phyloP scores from a whole-genome alignment of 495 filamentous ascomycete genomes.

The Penicillium daleae region DNA sequence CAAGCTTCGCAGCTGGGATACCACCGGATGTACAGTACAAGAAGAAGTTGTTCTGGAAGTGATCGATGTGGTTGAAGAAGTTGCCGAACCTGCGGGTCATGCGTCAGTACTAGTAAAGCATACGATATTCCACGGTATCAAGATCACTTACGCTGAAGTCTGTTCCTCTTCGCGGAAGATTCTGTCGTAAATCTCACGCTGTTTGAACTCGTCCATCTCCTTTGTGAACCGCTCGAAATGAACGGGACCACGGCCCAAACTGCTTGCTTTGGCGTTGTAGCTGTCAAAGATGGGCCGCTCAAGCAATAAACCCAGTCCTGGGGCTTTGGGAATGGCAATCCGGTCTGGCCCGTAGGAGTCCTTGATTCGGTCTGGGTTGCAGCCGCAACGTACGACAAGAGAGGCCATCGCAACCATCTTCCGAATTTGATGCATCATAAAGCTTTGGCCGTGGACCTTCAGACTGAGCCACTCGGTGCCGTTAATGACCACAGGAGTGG shows the following conservation, averaged over 20 bases:
- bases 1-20: conserved; percentile 54
- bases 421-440: conserved; percentile 99
- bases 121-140: background rate
- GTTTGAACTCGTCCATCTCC: conserved; percentile 87
- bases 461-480: conserved; percentile 94
- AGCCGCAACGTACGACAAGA: conserved; percentile 80
- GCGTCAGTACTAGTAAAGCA: conserved; percentile 12
- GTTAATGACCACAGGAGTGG: conserved; percentile 76
- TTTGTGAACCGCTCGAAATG: conserved; percentile 76
- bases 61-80: conserved; percentile 86
- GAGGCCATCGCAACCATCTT: conserved; percentile 97
- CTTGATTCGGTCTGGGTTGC: conserved; percentile 63
- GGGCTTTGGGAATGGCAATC: conserved; percentile 92
- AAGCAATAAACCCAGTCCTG: conserved; percentile 82
- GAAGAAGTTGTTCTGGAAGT: conserved; percentile 72
- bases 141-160: conserved; percentile 65
- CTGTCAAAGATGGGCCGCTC: conserved; percentile 87
- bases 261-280: conserved; percentile 69
- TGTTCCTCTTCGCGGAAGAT: conserved; percentile 90
- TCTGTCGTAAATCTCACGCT: conserved; percentile 86
- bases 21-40: conserved; percentile 74
- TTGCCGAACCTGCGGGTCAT: conserved; percentile 62
- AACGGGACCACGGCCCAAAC: conserved; percentile 65
- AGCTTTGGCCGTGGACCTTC: conserved; percentile 95
- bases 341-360: conserved; percentile 67